Evolutionary conservation across 129 eudicot genomes (phyloP).

Genomic region (Flaveria robusta): DNA sequence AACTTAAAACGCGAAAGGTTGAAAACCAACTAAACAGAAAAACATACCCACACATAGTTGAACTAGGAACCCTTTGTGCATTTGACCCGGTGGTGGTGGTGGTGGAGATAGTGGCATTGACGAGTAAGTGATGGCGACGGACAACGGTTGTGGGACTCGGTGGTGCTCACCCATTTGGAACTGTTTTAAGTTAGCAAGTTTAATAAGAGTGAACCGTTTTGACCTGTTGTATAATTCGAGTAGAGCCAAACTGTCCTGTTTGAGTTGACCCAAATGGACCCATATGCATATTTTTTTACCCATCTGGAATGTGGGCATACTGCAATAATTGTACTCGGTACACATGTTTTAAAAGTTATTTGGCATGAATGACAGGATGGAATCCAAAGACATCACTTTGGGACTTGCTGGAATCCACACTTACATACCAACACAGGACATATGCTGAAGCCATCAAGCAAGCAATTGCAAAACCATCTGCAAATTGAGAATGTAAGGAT

Average conservation of each 20-base stretch:
- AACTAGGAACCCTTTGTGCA: neutral
- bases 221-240: neutral
- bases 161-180: neutral
- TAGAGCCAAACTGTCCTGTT: too few species aligned
- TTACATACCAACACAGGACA: conserved; percentile 94
- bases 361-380: conserved; percentile 60
- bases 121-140: too few species aligned
- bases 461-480: conserved; percentile 73
- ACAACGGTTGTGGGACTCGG: too few species aligned
- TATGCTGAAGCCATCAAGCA: conserved; percentile 91
- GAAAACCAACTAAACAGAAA: neutral
- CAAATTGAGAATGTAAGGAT: conserved; percentile 40
- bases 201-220: neutral
- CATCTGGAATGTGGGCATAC: too few species aligned
- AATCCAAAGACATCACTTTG: conserved; percentile 92
- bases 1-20: neutral
- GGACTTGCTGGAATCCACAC: conserved; percentile 96
- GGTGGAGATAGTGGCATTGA: neutral
- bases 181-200: neutral
- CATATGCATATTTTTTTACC: neutral
- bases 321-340: neutral
- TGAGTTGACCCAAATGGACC: neutral
- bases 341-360: neutral
- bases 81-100: neutral
- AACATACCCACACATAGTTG: neutral